Evolutionary conservation across 1,284 basidiomycete species (phyloP).

Genomic region (Rhodotorula sp.): DNA sequence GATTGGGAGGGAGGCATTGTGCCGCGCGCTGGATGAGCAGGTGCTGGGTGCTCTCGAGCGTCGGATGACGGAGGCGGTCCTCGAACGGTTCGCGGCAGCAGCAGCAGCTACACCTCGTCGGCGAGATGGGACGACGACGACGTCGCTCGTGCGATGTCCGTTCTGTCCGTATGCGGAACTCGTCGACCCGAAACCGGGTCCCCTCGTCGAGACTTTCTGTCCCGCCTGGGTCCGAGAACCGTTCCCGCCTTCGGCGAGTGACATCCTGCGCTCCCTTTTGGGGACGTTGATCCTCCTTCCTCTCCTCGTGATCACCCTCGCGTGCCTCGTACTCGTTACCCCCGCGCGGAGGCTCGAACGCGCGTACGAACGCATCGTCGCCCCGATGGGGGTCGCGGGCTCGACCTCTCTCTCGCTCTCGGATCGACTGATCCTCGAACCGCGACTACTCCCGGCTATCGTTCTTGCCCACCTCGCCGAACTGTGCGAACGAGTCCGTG

Average conservation of each 20-base stretch:
- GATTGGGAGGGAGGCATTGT: not conserved
- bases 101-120: too few species aligned
- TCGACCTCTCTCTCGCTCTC: not conserved
- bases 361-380: not conserved
- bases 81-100: not conserved
- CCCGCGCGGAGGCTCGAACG: not conserved
- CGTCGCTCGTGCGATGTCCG: conserved; percentile 12
- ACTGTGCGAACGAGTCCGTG: not conserved
- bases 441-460: not conserved
- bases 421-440: conserved; percentile 15
- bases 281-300: not conserved
- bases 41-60: not conserved
- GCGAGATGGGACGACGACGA: not conserved
- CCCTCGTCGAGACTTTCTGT: conserved; percentile 1
- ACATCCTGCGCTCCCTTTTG: not conserved
- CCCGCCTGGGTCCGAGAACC: conserved; percentile 5
- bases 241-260: not conserved
- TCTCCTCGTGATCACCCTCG: not conserved
- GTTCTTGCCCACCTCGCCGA: not conserved
- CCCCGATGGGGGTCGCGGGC: not conserved
- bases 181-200: not conserved
- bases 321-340: not conserved
- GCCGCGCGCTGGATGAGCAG: not conserved
- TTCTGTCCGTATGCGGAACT: conserved; percentile 28
- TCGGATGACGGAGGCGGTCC: not conserved